These are phyloP conservation scores for Diplodia sapinea DNA, from an alignment of 2,329 filamentous ascomycete species.

Conservation along the genomic window DNA sequence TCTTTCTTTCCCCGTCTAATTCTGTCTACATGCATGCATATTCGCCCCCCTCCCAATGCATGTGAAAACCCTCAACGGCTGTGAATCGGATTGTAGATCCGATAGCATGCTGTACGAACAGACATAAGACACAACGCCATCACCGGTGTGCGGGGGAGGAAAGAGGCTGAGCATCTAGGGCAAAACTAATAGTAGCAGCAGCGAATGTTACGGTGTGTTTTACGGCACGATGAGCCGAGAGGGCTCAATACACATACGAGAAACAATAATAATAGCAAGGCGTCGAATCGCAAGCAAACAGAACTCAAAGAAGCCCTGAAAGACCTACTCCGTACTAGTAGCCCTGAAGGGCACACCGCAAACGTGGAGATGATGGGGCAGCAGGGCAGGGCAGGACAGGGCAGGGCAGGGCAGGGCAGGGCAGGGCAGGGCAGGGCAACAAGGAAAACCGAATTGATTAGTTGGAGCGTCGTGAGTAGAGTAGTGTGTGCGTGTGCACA, in stretches of 20 bases:
- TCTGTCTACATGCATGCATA: not conserved
- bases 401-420: too few species aligned
- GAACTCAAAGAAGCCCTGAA: not conserved
- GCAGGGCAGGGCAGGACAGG: too few species aligned
- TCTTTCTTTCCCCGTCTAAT: not conserved
- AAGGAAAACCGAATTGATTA: not conserved
- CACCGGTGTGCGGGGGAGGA: not conserved
- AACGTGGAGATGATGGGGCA: not conserved
- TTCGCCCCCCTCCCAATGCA: not conserved
- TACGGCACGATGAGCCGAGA: not conserved
- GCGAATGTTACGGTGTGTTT: not conserved
- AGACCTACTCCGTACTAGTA: not conserved
- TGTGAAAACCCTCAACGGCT: not conserved
- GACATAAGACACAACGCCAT: not conserved
- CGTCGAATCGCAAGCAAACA: not conserved
- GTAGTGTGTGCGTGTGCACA: not conserved
- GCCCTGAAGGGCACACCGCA: not conserved
- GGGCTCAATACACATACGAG: not conserved
- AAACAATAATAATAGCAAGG: not conserved
- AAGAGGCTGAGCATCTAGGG: not conserved
- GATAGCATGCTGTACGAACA: not conserved
- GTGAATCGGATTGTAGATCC: not conserved
- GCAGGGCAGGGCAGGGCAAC: not conserved
- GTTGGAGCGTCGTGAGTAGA: not conserved
- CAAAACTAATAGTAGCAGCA: too few species aligned